phyloP scores from a whole-genome alignment of 768 basidiomycete species.

The Paxillus involutus region DNA sequence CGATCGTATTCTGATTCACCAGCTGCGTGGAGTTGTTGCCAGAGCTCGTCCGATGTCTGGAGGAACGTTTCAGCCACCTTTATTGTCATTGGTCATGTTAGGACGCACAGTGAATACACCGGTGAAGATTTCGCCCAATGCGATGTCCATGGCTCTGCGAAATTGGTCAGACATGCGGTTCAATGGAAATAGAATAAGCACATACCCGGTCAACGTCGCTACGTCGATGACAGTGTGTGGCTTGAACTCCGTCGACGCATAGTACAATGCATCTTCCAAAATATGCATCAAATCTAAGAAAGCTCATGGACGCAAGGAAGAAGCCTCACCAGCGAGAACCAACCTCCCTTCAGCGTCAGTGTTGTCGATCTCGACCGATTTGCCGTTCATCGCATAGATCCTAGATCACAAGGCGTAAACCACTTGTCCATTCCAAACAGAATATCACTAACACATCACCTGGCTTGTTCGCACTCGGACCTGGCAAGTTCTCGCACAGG shows the following conservation, averaged over 20 bases:
- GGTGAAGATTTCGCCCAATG: conserved; percentile 73
- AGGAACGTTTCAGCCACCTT: neutral
- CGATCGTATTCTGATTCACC: conserved; percentile 76
- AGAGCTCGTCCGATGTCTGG: conserved; percentile 74
- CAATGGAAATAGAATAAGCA: neutral
- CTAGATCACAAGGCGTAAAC: conserved; percentile 33
- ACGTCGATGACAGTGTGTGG: conserved; percentile 85
- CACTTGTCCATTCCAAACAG: neutral
- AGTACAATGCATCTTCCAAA: conserved; percentile 74
- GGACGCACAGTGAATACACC: conserved; percentile 73
- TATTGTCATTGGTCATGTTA: neutral
- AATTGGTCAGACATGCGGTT: neutral
- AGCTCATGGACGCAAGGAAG: neutral
- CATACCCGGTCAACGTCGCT: conserved; percentile 81
- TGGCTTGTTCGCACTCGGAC: conserved; percentile 64
- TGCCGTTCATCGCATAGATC: conserved; percentile 86
- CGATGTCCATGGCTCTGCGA: conserved; percentile 64
- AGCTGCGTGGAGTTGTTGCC: conserved; percentile 65
- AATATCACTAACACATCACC: conserved; percentile 68
- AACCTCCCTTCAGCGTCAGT: conserved; percentile 85
- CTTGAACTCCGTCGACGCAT: conserved; percentile 72
- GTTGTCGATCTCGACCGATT: conserved; percentile 84
- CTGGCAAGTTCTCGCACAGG: conserved; percentile 85
- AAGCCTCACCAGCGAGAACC: conserved; percentile 60
- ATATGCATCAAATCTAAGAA: neutral